Evolutionary conservation across 1,284 basidiomycete species (phyloP).

Genomic region (Austropuccinia psidii): DNA sequence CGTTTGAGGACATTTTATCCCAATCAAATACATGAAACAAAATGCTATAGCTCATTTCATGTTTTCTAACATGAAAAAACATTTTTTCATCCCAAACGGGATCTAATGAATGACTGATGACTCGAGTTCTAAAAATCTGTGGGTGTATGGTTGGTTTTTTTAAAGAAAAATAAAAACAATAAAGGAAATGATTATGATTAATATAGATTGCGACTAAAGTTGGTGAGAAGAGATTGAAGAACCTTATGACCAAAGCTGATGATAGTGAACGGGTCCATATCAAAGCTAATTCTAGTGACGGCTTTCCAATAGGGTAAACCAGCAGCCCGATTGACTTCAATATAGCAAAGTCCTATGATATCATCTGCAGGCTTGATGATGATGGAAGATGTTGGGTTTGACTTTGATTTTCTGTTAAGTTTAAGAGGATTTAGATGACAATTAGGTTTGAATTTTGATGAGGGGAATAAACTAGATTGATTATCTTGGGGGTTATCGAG

Average conservation of each 20-base stretch:
- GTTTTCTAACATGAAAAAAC: conserved; percentile 83
- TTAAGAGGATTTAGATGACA: too few relatives aligned
- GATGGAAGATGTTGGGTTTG: too few relatives aligned
- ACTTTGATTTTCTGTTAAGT: too few relatives aligned
- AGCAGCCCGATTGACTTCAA: conserved; percentile 62
- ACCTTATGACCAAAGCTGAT: conserved; percentile 95
- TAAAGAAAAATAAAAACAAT: neutral
- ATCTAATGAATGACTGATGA: conserved; percentile 56
- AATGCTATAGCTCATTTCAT: conserved; percentile 61
- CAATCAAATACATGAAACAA: conserved; percentile 81
- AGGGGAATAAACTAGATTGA: too few relatives aligned
- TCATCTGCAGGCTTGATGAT: too few relatives aligned
- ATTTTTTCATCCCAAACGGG: conserved; percentile 94
- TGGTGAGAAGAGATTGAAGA: conserved; percentile 82
- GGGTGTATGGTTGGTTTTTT: neutral
- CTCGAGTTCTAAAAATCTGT: conserved; percentile 38
- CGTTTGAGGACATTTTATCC: conserved; percentile 64
- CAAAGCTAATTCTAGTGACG: conserved; percentile 72
- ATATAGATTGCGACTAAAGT: conserved; percentile 47
- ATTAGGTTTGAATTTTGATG: too few relatives aligned
- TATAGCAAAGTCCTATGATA: conserved; percentile 89
- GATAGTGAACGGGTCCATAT: conserved; percentile 97
- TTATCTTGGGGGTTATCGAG: too few relatives aligned
- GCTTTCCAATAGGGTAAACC: conserved; percentile 82
- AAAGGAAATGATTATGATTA: neutral